Conservation (phyloP, 306 rosid species). For the Trifolium pratense region DNA sequence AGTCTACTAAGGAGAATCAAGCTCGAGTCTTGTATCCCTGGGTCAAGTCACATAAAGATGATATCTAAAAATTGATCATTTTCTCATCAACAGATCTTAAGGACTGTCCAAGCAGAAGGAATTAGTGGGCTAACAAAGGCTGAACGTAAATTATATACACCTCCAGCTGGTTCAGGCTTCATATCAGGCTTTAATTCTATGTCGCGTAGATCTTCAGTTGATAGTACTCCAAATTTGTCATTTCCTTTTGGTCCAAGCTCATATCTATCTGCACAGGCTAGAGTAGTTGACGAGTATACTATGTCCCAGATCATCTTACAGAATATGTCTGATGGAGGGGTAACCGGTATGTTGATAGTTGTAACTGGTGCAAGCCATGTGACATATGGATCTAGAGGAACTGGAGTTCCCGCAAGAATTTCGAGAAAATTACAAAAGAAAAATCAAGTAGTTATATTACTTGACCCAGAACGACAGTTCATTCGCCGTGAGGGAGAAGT, state of each 20-base stretch:
- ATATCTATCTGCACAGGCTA: conserved; percentile 85
- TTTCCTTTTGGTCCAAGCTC: conserved; percentile 92
- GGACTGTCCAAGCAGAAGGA: conserved; percentile 95
- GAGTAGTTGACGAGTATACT: conserved; percentile 85
- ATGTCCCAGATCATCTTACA: conserved; percentile 77
- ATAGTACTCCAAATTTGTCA: conserved; percentile 57
- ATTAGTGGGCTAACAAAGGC: conserved; percentile 79
- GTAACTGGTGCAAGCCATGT: conserved; percentile 95
- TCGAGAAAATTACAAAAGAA: conserved; percentile 82
- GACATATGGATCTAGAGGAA: conserved; percentile 83
- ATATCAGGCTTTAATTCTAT: conserved; percentile 74
- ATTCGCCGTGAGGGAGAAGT: conserved; percentile 94
- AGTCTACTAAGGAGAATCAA: conserved; percentile 8
- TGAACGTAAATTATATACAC: conserved; percentile 77
- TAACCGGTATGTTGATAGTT: conserved; percentile 73
- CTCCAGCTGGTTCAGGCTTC: conserved; percentile 98
- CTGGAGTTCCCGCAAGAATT: conserved; percentile 93
- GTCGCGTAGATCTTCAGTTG: conserved; percentile 61
- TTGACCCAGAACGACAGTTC: conserved; percentile 92
- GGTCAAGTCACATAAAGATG: conserved; percentile 26
- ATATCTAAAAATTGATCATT: conserved; percentile 24
- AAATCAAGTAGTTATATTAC: conserved; percentile 86
- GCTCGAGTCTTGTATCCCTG: conserved; percentile 7
- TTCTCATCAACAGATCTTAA: conserved; percentile 63
- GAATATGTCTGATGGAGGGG: conserved; percentile 73